Conservation (phyloP, 176 grass and related monocot species). For the Oryza nivara region DNA sequence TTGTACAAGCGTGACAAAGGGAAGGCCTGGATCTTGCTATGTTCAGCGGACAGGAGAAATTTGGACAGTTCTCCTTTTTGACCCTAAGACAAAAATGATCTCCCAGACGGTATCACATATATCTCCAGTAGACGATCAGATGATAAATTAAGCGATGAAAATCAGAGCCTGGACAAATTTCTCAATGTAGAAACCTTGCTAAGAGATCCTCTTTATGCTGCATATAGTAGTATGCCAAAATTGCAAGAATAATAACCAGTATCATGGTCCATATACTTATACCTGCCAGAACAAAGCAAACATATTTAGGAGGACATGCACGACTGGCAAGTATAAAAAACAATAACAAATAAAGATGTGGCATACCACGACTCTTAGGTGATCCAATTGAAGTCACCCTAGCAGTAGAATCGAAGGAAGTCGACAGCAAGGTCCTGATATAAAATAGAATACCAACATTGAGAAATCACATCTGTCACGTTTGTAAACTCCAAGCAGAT, state of each 20-base stretch:
- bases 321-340: slow-evolving; percentile 20
- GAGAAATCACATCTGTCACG: background rate
- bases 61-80: background rate
- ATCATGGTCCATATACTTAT: slow-evolving; percentile 58
- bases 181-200: slow-evolving; percentile 35
- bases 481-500: slow-evolving; percentile 28
- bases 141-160: slow-evolving; percentile 20
- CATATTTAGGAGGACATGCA: slow-evolving; percentile 20
- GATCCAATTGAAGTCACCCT: slow-evolving; percentile 68
- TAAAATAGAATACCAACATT: slow-evolving; percentile 20
- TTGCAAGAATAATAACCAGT: slow-evolving; percentile 65
- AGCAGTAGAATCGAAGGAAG: slow-evolving; percentile 91
- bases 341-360: slow-evolving; percentile 16
- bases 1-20: slow-evolving; percentile 24
- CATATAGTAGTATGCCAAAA: slow-evolving; percentile 74
- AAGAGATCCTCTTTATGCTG: slow-evolving; percentile 54
- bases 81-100: slow-evolving; percentile 22
- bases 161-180: slow-evolving; percentile 1
- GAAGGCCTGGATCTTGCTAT: background rate
- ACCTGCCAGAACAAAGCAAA: slow-evolving; percentile 59
- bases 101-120: background rate
- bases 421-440: slow-evolving; percentile 73
- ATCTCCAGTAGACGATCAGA: slow-evolving; percentile 19
- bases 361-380: slow-evolving; percentile 59
- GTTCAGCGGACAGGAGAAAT: background rate